These are phyloP conservation scores for Salvia miltiorrhiza DNA, from an alignment of 257 asterid species.

Conservation along the genomic window DNA sequence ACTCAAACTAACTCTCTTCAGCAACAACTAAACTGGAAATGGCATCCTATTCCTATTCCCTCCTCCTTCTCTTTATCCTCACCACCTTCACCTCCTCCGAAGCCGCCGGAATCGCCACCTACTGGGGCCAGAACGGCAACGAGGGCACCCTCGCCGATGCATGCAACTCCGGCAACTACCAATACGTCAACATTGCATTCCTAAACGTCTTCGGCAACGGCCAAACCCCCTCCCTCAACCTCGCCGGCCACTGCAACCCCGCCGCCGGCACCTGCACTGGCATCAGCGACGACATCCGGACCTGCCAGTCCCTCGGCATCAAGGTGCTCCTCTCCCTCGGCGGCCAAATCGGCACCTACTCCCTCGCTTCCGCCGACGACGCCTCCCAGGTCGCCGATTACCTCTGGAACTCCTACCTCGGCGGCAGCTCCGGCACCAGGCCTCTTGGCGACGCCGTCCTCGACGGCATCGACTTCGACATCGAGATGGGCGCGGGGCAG, in stretches of 20 bases:
- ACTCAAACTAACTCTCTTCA: not conserved
- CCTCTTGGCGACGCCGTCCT: slow-evolving; percentile 47
- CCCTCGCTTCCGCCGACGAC: slow-evolving; percentile 39
- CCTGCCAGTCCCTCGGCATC: slow-evolving; percentile 34
- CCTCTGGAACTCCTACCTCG: slow-evolving; percentile 47
- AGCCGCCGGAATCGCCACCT: slow-evolving; percentile 43
- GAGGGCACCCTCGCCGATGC: slow-evolving; percentile 49
- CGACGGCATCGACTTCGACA: slow-evolving; percentile 57
- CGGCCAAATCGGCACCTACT: slow-evolving; percentile 35
- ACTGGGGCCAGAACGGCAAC: slow-evolving; percentile 64
- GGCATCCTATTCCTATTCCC: slow-evolving; percentile 21
- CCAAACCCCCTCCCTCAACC: slow-evolving; percentile 48
- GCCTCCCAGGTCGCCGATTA: slow-evolving; percentile 43
- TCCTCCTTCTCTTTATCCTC: slow-evolving; percentile 19
- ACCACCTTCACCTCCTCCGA: slow-evolving; percentile 1
- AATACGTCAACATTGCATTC: slow-evolving; percentile 42
- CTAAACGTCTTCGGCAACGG: slow-evolving; percentile 47
- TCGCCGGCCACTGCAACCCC: slow-evolving; percentile 59
- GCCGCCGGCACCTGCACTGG: slow-evolving; percentile 22
- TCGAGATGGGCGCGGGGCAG: slow-evolving; percentile 33
- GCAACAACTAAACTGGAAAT: not conserved
- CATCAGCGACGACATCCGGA: slow-evolving; percentile 24
- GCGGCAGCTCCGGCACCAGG: slow-evolving; percentile 38
- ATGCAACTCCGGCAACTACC: slow-evolving; percentile 44
- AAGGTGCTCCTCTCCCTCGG: slow-evolving; percentile 42